Evolutionary conservation across 2,329 filamentous ascomycete genomes (phyloP), one percentile per base, ranked within the genome.

Genomic region (Penicillium brevicompactum): DNA sequence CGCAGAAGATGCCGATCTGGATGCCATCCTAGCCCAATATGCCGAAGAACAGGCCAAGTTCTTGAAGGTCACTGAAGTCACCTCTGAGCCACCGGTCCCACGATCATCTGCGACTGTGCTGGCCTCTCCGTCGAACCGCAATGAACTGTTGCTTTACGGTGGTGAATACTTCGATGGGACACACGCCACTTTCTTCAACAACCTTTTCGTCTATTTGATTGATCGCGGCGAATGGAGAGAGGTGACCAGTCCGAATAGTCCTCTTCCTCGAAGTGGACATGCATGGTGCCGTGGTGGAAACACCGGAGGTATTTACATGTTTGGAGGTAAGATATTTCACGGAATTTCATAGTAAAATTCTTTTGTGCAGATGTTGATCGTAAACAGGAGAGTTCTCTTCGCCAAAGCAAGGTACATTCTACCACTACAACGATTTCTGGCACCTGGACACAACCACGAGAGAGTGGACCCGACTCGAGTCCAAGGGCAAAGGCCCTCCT

Each of bases 401-500:
- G 27, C 94, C 94, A 2, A 97, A 97, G 72, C 94, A 97, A 75
- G 94, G 94, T 4, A 97, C 93, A 0, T 99, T 99, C 69, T 97
- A 99, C 74, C 94, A 99, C 75, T 99, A 99, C 78, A 96, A 96
- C 68, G 94, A 97, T 76, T 97, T 99, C 73, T 99, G 94, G 93
- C 84, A 89, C 47, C 83, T 97, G 42, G 92, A 97, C 69, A 89
- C 93, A 0, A 83, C 82, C 8, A 87, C 85, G 7, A 83, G 92
- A 66, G 94, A 99, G 78, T 99, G 94, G 94, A 90, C 86, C 53
- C 89, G 92, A 58, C 81, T 99, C 32, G 94, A 99, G 73, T 82
- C 82, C 2, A 88, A 87, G 61, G 75, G 76, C 38, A 82, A 82
- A 78, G 90, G 90, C 55, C 93, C 93, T 38, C 88, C 91, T 2